Evolutionary conservation across 768 basidiomycete genomes (phyloP), one percentile per base, ranked within the genome.

Genomic region (Megacollybia marginata): DNA sequence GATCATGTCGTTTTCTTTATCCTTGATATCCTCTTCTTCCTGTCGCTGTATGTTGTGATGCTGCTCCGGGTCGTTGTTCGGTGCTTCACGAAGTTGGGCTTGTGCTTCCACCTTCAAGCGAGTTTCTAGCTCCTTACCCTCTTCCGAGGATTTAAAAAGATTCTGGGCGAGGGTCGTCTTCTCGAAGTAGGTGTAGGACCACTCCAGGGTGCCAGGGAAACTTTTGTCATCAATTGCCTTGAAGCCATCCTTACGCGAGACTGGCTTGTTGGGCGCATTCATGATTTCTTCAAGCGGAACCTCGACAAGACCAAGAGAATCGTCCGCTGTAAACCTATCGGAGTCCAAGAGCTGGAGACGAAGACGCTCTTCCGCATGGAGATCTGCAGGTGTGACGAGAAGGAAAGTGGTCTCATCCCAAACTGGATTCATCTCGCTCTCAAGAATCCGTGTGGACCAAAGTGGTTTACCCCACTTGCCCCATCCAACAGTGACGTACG

Each of bases 371-470:
- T 82, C 74, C 0, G 81, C 74, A 56, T 86, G 78, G 45, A 87
- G 65, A 51, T 86, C 85, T 42, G 83, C 74, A 36, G 76, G 72
- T 6, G 79, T 79, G 9, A 89, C 72, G 1, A 87, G 63, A 0
- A 89, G 56, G 4, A 79, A 72, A 0, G 78, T 73, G 0, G 80
- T 82, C 67, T 90, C 86, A 57, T 86, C 85, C 69, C 77, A 88
- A 1, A 82, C 72, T 4, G 85, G 85, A 47, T 79, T 73, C 15
- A 74, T 66, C 47, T 84, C 82, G 9, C 66, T 70, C 32, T 75
- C 64, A 57, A 91, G 82, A 61, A 89, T 83, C 44, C 83, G 71
- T 11, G 83, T 86, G 13, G 82, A 82, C 74, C 83, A 88, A 1
- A 88, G 59, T 0, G 86, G 80, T 59, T 79, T 79, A 7, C 75